Conservation (phyloP, 2,329 filamentous ascomycete species). For the Paecilomyces sp. region DNA sequence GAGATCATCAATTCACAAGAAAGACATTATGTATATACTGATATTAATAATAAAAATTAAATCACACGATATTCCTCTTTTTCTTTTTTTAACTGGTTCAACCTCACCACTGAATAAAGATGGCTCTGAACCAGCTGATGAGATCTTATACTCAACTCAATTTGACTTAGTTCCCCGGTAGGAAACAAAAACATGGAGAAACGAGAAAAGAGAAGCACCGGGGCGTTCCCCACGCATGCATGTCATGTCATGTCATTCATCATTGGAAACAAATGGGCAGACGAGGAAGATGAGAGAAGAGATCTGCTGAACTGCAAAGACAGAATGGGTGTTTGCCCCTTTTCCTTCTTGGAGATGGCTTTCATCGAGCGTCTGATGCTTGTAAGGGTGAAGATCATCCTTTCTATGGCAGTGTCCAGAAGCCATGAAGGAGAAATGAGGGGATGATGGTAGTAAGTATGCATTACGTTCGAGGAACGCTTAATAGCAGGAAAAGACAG, state of each 20-base stretch:
- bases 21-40: too few species aligned
- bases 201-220: background rate
- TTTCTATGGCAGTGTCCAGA: background rate
- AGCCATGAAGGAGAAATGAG: background rate
- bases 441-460: background rate
- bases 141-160: too few species aligned
- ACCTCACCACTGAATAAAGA: too few species aligned
- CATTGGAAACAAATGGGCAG: background rate
- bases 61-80: too few species aligned
- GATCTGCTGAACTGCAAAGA: background rate
- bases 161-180: background rate
- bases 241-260: background rate
- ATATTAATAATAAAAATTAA: too few species aligned
- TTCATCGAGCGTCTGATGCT: background rate
- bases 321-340: background rate
- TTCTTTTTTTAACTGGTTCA: too few species aligned
- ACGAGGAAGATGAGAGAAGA: background rate
- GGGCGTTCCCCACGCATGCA: background rate
- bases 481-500: background rate
- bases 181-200: background rate
- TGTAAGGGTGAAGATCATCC: background rate
- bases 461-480: background rate
- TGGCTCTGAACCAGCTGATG: too few species aligned
- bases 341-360: background rate
- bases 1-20: too few species aligned